Evolutionary conservation across 106 monocot genomes (phyloP), one percentile per base, ranked within the genome.

Genomic region (Acorus gramineus): DNA sequence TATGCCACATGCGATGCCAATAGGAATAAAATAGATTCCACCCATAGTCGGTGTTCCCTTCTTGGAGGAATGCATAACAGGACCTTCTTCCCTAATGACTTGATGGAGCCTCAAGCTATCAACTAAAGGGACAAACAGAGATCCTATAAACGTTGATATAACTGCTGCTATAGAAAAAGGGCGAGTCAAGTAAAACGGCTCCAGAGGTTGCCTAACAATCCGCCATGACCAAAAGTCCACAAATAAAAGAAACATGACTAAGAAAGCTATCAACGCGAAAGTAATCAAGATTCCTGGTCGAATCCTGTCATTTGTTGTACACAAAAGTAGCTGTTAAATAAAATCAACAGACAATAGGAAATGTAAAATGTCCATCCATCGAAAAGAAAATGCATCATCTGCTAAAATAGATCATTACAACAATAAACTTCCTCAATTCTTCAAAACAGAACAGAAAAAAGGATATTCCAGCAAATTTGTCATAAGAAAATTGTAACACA

Each of bases 171-270:
- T 63, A 45, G 63, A 60, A 69, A 96, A 96, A 59, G 95, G 95
- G 2, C 75, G 73, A 44, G 80, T 80, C 56, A 96, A 75, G 77
- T 77, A 81, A 72, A 87, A 90, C 4, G 90, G 77, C 53, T 87
- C 69, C 71, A 96, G 47, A 48, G 95, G 95, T 66, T 80, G 65
- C 73, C 95, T 86, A 63, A 90, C 78, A 74, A 96, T 85, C 58
- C 74, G 60, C 95, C 95, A 96, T 56, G 87, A 72, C 66, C 86
- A 85, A 80, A 84, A 96, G 53, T 96, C 95, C 14, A 90, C 69
- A 56, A 79, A 78, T 76, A 87, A 71, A 73, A 87, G 78, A 74
- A 90, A 78, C 13, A 81, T 14, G 9, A 46, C 68, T 44, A 87
- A 57, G 74, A 85, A 85, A 43, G 68, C 56, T 52, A 78, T 51